Base-by-base conservation (phyloP, 2,329 filamentous ascomycete genomes). In the Truncatella angustata region DNA sequence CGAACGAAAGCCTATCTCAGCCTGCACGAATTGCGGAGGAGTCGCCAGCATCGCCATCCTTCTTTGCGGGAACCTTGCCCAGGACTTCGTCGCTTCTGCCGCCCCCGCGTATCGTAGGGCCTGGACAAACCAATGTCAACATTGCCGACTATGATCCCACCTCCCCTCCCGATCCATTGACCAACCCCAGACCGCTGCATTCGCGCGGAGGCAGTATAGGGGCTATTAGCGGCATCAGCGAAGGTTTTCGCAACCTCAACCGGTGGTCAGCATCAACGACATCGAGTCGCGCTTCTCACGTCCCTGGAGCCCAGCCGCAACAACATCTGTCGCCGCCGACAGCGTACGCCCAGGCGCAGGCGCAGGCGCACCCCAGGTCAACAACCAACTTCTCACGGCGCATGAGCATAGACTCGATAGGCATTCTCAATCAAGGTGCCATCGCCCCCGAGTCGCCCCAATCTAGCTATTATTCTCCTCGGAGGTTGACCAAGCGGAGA, bases 201-300 rank as follows among this genome's bases (percentile, higher is more conserved):
- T 62, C 62, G 52, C 61, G 59, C 42, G 54, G 60, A 6, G 60
- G 56, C 50, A 64, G 63, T 56, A 56, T 58, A 23, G 62, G 59
- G 21, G 58, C 53, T 21, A 52, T 69, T 56, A 73, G 68, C 61
- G 75, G 54, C 21, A 52, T 69, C 56, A 73, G 68, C 61, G 75
- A 79, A 52, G 67, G 70, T 40, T 70, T 76, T 36, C 75, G 73
- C 62, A 75, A 74, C 56, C 69, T 77, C 54, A 77, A 81, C 61
- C 74, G 77, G 61, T 80, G 77, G 77, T 80, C 78, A 37, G 68
- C 71, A 18, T 82, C 79, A 12, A 79, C 78, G 47, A 63, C 69
- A 7, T 81, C 78, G 37, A 81, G 74, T 54, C 73, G 69, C 56
- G 66, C 71, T 34, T 77, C 75, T 43, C 58, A 60, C 40, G 58